phyloP scores from a whole-genome alignment of 1,139 yeast species.

The Saccharomyces uvarum region DNA sequence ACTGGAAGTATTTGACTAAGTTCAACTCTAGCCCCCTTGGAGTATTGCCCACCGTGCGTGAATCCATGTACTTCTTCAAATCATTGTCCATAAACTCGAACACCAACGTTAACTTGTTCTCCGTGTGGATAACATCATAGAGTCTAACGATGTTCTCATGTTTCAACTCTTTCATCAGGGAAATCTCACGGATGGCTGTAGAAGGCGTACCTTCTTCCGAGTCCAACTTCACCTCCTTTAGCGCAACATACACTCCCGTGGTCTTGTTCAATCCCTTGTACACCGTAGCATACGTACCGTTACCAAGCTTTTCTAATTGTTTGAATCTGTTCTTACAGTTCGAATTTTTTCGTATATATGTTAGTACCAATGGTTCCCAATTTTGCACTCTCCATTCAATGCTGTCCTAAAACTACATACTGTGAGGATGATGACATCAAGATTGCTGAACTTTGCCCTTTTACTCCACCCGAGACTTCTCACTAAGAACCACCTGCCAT shows the following conservation, averaged over 20 bases:
- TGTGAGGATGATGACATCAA: not conserved
- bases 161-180: slow-evolving; percentile 90
- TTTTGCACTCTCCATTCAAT: not conserved
- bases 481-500: not conserved
- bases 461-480: not conserved
- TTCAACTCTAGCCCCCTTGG: slow-evolving; percentile 42
- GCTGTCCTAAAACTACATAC: not conserved
- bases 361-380: slow-evolving; percentile 5
- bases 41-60: slow-evolving; percentile 30
- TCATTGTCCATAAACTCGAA: slow-evolving; percentile 94
- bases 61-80: slow-evolving; percentile 88
- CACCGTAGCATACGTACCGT: slow-evolving; percentile 97
- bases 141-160: slow-evolving; percentile 90
- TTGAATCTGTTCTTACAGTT: slow-evolving; percentile 20
- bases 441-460: not conserved
- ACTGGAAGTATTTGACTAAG: slow-evolving; percentile 88
- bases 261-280: slow-evolving; percentile 90
- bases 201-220: slow-evolving; percentile 98
- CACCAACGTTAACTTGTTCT: slow-evolving; percentile 85
- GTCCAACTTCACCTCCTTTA: slow-evolving; percentile 89
- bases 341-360: slow-evolving; percentile 2
- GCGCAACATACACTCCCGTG: slow-evolving; percentile 87
- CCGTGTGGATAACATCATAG: slow-evolving; percentile 94
- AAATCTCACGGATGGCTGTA: slow-evolving; percentile 93
- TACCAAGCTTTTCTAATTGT: slow-evolving; percentile 81